Base-by-base conservation (phyloP, 2,329 filamentous ascomycete species). In the Fusarium scirpi region DNA sequence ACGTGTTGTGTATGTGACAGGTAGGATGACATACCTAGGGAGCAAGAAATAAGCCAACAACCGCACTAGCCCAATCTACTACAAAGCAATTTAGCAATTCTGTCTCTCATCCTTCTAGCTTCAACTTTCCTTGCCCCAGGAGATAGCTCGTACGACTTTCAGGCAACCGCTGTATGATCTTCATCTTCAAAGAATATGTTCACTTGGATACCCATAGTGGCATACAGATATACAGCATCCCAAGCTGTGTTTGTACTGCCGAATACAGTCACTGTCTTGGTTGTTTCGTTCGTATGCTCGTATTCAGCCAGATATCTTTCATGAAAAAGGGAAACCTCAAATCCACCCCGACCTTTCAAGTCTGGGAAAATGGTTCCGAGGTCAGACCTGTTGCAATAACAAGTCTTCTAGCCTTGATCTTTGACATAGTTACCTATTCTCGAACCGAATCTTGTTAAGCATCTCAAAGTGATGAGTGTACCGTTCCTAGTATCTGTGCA, bases 211-310 rank as follows among this genome's bases (percentile, higher is more conserved):
- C 87, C 88, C 29, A 82, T 81, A 8, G 81, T 82, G 4, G 86
- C 89, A 69, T 88, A 90, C 2, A 87, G 82, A 69, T 91, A 91
- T 1, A 88, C 88, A 13, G 87, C 84, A 76, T 92, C 90, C 82
- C 86, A 91, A 0, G 88, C 89, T 3, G 86, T 89, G 76, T 92
- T 92, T 5, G 84, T 86, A 4, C 85, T 87, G 4, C 91, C 90
- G 15, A 91, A 83, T 1, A 92, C 84, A 0, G 87, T 85, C 22
- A 85, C 80, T 0, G 76, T 77, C 53, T 82, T 83, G n/a, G 80
- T 79, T 3, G 79, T 78, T 22, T 81, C 70, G 4, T 88, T 69
- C 0, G 80, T 82, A 30, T 80, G 77, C 1, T 77, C 76, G 54
- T 85, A 70, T 58, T 81, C 73, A 11, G 76, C 72, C 30, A 89